Evolutionary conservation across 805 yeast species (phyloP), one percentile per base, ranked within the genome.

Genomic region (Barnettozyma botsteinii): DNA sequence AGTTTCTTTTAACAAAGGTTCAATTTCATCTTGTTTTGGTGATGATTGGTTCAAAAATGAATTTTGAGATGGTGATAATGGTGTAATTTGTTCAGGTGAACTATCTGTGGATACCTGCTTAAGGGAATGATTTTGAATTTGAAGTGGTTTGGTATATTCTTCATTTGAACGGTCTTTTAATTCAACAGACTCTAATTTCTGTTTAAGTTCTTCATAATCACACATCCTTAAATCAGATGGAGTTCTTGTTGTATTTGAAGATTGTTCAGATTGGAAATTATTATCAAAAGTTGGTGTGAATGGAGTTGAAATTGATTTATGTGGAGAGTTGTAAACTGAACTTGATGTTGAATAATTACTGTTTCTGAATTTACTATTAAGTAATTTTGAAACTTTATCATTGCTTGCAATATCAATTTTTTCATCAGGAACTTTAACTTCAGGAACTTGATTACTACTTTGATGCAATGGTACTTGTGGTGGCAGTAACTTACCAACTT

Each of bases 161-260:
- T 21, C 27, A 12, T 13, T 19, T 24, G 10, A 4, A 5, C n/a
- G 9, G 3, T 15, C 29, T 12, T 27, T 37, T 45, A 52, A 29
- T 4, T 45, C 37, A n/a, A 53, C 22, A n/a, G 36, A 38, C 12
- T 43, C 52, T 38, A 52, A 27, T 23, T 51, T 50, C 9, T 36
- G 38, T 37, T 50, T 50, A 20, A 52, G 37, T 21, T 53, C 51
- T 32, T 51, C 40, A 30, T 43, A 33, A 17, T 18, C 25, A 17
- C 10, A 9, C 8, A n/a, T n/a, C 12, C 23, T 25, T 12, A 18
- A 25, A n/a, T 28, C 4, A 4, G 31, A 15, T 7, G 15, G 8
- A 7, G 19, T 28, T 15, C 13, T 28, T 10, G 25, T 7, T 21
- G 9, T 10, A 9, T 13, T 14, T 28, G n/a, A 14, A 22, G 27